Percentiles rank a stretch among this genome's conserved stretches.
Conservation (phyloP, 2,329 filamentous ascomycete genomes). For the Pestalotiopsis sp. region DNA sequence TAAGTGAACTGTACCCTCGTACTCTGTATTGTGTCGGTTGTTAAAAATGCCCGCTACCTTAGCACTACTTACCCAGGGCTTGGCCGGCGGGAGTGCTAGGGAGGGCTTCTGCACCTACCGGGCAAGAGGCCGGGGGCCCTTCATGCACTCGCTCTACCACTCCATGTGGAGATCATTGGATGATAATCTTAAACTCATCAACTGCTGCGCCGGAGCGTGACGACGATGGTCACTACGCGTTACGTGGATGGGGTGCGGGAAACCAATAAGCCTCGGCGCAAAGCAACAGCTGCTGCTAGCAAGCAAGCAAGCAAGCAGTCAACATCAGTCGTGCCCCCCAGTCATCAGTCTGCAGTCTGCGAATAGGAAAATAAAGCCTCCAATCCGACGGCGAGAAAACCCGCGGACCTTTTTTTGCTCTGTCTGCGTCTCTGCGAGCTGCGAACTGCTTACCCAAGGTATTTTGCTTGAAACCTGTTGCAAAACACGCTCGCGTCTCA, state of each 20-base stretch:
- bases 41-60: background rate
- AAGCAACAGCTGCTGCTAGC: background rate
- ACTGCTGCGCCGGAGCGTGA: conserved; percentile 13
- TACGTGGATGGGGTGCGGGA: conserved; percentile 6
- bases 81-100: conserved; percentile 8
- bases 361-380: background rate
- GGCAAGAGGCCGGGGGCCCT: conserved; percentile 9
- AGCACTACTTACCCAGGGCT: background rate
- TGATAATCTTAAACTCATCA: conserved; percentile 26
- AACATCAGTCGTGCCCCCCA: background rate
- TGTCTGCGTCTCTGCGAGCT: background rate
- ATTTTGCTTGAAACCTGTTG: conserved; percentile 8
- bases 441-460: background rate
- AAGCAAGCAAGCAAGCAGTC: background rate
- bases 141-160: conserved; percentile 24
- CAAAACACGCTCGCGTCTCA: conserved; percentile 3
- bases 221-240: conserved; percentile 12
- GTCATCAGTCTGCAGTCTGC: background rate
- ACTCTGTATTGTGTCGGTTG: background rate
- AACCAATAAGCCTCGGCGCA: background rate
- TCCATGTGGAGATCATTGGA: conserved; percentile 28
- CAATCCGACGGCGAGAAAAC: background rate
- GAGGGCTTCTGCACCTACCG: conserved; percentile 4
- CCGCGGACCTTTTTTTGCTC: background rate
- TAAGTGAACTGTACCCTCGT: no score